phyloP scores from a whole-genome alignment of 1,284 basidiomycete species.

The Hypsizygus ulmarius region DNA sequence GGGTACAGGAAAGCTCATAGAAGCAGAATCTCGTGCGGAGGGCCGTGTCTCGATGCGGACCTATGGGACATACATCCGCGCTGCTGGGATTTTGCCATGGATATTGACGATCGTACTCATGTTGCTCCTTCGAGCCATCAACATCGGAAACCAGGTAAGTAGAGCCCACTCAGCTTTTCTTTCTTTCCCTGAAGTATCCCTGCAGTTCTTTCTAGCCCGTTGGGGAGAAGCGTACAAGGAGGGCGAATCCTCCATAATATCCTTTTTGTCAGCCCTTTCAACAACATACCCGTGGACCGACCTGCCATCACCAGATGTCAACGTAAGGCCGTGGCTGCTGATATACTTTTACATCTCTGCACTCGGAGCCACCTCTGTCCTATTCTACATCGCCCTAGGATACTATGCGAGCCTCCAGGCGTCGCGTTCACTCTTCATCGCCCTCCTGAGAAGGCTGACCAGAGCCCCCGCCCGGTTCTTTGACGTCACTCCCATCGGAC shows the following conservation, averaged over 20 bases:
- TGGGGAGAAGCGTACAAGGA: conserved; percentile 65
- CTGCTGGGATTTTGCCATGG: conserved; percentile 59
- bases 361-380: conserved; percentile 49
- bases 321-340: conserved; percentile 66
- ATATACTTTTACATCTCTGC: conserved; percentile 63
- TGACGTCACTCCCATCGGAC: conserved; percentile 66
- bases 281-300: conserved; percentile 40
- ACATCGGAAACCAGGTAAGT: conserved; percentile 56
- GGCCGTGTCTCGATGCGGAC: conserved; percentile 59
- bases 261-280: conserved; percentile 13
- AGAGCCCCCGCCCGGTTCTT: conserved; percentile 66
- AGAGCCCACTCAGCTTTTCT: conserved; percentile 3
- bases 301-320: conserved; percentile 53
- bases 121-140: conserved; percentile 54
- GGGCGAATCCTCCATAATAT: conserved; percentile 25
- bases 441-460: conserved; percentile 53
- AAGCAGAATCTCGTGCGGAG: conserved; percentile 62
- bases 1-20: conserved; percentile 53
- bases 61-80: conserved; percentile 59
- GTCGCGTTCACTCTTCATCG: conserved; percentile 54
- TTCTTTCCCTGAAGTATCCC: conserved; percentile 1
- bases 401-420: conserved; percentile 68
- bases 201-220: conserved; percentile 57
- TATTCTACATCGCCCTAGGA: conserved; percentile 58
- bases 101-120: conserved; percentile 50